Conservation (phyloP, 345 rosid genomes). For the Stellera chamaejasme region DNA sequence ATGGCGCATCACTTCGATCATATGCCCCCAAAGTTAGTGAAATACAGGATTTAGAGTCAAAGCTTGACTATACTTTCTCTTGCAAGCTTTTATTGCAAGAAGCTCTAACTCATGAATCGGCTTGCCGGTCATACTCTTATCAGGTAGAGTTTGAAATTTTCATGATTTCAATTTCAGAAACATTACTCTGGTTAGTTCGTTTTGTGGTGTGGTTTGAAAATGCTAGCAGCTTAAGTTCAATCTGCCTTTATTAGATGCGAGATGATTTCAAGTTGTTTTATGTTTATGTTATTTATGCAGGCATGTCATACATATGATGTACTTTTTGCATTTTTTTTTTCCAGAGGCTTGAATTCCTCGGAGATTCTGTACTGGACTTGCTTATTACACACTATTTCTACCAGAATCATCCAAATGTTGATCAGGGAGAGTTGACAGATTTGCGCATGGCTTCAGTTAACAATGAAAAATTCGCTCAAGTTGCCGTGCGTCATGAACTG, state of each 20-base stretch:
- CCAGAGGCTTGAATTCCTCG: conserved; percentile 97
- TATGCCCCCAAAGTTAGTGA: conserved; percentile 37
- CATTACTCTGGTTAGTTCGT: neutral
- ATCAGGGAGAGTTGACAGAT: conserved; percentile 90
- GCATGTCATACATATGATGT: conserved; percentile 4
- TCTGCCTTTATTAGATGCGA: no score
- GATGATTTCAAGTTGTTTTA: neutral
- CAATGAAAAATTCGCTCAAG: conserved; percentile 82
- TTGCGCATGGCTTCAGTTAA: conserved; percentile 82
- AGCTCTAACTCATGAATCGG: conserved; percentile 67
- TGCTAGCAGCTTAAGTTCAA: no score
- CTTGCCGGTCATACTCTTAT: conserved; percentile 48
- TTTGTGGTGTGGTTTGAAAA: neutral
- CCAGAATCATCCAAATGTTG: conserved; percentile 42
- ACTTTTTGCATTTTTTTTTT: conserved; percentile 7
- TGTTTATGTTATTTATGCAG: neutral
- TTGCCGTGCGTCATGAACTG: conserved; percentile 46
- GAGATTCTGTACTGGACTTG: conserved; percentile 79
- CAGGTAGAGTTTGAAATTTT: conserved; percentile 39
- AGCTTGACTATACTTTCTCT: conserved; percentile 52
- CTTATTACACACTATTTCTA: conserved; percentile 77
- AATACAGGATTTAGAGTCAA: conserved; percentile 43
- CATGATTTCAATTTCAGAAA: neutral
- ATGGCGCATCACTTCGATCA: conserved; percentile 33
- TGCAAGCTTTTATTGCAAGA: conserved; percentile 67